These are phyloP conservation scores for Cucurbita maxima DNA, from an alignment of 306 rosid genomes.

Conservation along the genomic window DNA sequence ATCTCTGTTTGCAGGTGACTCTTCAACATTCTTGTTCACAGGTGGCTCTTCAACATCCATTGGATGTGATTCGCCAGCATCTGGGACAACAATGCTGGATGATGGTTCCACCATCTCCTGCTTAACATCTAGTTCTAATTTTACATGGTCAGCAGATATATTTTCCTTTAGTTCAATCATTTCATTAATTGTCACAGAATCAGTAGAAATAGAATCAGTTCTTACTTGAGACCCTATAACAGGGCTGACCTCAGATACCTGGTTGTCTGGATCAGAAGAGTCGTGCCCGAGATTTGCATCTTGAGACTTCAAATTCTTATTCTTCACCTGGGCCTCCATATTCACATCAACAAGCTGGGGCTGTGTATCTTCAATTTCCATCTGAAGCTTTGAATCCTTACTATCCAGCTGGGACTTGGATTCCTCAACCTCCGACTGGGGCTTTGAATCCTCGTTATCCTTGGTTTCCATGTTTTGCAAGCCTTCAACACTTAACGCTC, in stretches of 20 bases:
- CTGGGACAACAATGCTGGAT: slow-evolving; percentile 56
- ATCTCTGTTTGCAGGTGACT: slow-evolving; percentile 1
- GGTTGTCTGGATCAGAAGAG: slow-evolving; percentile 54
- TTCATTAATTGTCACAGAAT: slow-evolving; percentile 96
- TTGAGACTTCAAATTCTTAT: slow-evolving; percentile 33
- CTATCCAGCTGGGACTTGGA: not conserved
- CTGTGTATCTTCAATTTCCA: slow-evolving; percentile 20
- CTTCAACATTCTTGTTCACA: slow-evolving; percentile 18
- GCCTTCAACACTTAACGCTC: slow-evolving; percentile 20
- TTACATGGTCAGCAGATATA: slow-evolving; percentile 96
- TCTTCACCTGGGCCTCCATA: slow-evolving; percentile 32
- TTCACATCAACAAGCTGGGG: slow-evolving; percentile 29
- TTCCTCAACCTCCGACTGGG: not conserved
- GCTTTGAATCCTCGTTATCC: slow-evolving; percentile 9
- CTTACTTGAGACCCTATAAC: slow-evolving; percentile 88
- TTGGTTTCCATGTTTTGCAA: slow-evolving; percentile 15
- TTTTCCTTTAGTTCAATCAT: slow-evolving; percentile 97
- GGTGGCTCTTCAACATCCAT: slow-evolving; percentile 52
- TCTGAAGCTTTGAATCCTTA: slow-evolving; percentile 3
- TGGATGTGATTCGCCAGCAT: slow-evolving; percentile 61
- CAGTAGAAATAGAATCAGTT: slow-evolving; percentile 99
- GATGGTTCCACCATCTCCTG: slow-evolving; percentile 99
- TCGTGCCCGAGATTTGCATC: slow-evolving; percentile 29
- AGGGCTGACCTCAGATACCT: slow-evolving; percentile 99
- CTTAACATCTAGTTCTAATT: slow-evolving; percentile 91